These are phyloP conservation scores for Strobilomyces dryophilus DNA, from an alignment of 768 basidiomycete species.

Conservation along the genomic window DNA sequence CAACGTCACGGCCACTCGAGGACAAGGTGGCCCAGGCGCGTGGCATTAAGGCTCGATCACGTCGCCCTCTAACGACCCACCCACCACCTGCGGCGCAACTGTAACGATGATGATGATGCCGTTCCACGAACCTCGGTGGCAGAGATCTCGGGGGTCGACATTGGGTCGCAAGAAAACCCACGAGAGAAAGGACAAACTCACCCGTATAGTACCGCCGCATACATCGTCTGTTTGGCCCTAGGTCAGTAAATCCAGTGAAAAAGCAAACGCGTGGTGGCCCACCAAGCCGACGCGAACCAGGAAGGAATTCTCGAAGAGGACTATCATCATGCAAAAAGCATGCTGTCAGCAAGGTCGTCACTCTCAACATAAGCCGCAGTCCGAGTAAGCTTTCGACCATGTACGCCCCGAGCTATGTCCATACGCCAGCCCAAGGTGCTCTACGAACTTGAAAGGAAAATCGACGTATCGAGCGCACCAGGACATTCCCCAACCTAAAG, in stretches of 20 bases:
- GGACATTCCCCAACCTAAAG: conserved; percentile 80
- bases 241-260: background rate
- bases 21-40: no score
- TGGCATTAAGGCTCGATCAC: no score
- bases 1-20: no score
- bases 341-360: conserved; percentile 72
- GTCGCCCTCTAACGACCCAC: no score
- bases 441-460: background rate
- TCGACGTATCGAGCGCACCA: conserved; percentile 68
- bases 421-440: background rate
- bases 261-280: conserved; percentile 27
- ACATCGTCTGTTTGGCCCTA: conserved; percentile 56
- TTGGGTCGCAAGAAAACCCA: background rate
- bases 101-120: no score
- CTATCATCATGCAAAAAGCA: conserved; percentile 71
- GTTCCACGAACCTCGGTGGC: conserved; percentile 83
- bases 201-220: conserved; percentile 84
- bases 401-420: conserved; percentile 72
- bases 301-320: conserved; percentile 49
- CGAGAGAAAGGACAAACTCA: conserved; percentile 1
- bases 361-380: conserved; percentile 65
- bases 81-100: no score
- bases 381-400: conserved; percentile 71
- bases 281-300: conserved; percentile 67
- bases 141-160: conserved; percentile 74